Percentiles rank a stretch among this genome's conserved stretches.
phyloP scores from a whole-genome alignment of 805 yeast genomes.

The Trichomonascus vanleenenianus region DNA sequence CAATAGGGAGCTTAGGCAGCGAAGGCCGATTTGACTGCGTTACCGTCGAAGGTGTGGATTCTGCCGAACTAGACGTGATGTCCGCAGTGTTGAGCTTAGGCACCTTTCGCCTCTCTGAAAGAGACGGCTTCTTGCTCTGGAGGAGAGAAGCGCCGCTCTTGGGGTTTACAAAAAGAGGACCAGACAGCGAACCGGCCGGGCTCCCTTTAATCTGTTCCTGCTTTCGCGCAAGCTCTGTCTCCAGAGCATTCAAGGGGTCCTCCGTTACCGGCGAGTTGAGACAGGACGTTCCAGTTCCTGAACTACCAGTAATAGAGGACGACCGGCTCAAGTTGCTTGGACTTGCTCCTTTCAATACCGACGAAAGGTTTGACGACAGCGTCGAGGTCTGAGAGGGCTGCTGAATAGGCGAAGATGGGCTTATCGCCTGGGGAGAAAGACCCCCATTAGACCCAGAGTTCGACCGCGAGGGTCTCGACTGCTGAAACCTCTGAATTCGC shows the following conservation, averaged over 20 bases:
- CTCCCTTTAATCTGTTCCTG: too few species aligned
- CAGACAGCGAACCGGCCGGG: slow-evolving; percentile 16
- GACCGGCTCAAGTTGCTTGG: not conserved
- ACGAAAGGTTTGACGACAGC: not conserved
- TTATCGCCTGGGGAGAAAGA: too few species aligned
- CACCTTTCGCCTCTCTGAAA: slow-evolving; percentile 31
- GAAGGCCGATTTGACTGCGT: too few species aligned
- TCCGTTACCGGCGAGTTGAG: slow-evolving; percentile 14
- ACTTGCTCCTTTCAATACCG: not conserved
- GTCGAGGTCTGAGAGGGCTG: not conserved
- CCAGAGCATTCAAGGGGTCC: slow-evolving; percentile 6
- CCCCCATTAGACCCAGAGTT: slow-evolving; percentile 4
- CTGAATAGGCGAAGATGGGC: too few species aligned
- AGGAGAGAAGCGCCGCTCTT: slow-evolving; percentile 13
- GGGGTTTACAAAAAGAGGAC: slow-evolving; percentile 25
- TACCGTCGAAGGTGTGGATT: slow-evolving; percentile 7
- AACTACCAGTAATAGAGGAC: not conserved
- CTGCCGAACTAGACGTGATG: slow-evolving; percentile 17
- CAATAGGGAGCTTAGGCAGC: too few species aligned
- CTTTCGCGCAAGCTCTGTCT: not conserved
- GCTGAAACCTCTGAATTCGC: slow-evolving; percentile 78
- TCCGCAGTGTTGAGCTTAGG: slow-evolving; percentile 14
- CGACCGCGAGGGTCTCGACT: slow-evolving; percentile 44
- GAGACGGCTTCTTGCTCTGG: slow-evolving; percentile 23
- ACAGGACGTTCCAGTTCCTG: slow-evolving; percentile 11